Base-by-base conservation (phyloP, 2,329 filamentous ascomycete species). In the Diaporthe ampelina region DNA sequence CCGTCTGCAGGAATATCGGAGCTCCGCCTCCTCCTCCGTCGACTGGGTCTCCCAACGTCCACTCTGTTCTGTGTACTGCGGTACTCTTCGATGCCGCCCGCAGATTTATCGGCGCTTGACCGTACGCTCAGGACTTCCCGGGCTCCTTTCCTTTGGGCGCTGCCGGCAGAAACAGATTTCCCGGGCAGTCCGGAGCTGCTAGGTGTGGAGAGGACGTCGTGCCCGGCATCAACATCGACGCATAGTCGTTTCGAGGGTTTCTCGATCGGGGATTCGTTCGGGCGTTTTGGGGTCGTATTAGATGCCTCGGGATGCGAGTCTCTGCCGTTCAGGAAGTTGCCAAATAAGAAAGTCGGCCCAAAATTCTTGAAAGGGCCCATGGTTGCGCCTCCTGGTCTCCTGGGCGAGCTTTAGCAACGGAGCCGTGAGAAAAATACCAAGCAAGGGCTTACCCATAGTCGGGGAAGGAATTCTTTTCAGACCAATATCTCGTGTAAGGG, bases 381-480 rank as follows among this genome's bases (percentile, higher is more conserved):
- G 26, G 37, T 73, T 58, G 21, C 70, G 45, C 43, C 69, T 63
- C 48, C 24, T 40, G 69, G 45, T 21, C 15, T 73, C 78, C 72
- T 74, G 70, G 15, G 19, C 35, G 40, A 70, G 70, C 40, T 40
- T 59, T 29, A 58, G 65, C 59, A 7, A 32, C 13, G 8, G 37
- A 50, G 61, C 65, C 61, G 65, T 76, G 73, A 74, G 74, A 35
- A 19, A 37, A 32, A 10, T 19, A 54, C n/a, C 21, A 32, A 29
- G 29, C 13, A 40, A 29, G 32, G 37, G 71, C 79, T 52, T 82
- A 85, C 84, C 82, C 83, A 85, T 85, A 85, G 79, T 85, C 84
- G 68, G 84, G 84, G 77, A 84, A 83, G 74, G 82, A 84, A 78
- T 81, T 80, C 76, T 80, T 80, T 74, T 81, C 76, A 73, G 83